Conservation (phyloP, 352 stramenopile species). For the Phytophthora quininea region DNA sequence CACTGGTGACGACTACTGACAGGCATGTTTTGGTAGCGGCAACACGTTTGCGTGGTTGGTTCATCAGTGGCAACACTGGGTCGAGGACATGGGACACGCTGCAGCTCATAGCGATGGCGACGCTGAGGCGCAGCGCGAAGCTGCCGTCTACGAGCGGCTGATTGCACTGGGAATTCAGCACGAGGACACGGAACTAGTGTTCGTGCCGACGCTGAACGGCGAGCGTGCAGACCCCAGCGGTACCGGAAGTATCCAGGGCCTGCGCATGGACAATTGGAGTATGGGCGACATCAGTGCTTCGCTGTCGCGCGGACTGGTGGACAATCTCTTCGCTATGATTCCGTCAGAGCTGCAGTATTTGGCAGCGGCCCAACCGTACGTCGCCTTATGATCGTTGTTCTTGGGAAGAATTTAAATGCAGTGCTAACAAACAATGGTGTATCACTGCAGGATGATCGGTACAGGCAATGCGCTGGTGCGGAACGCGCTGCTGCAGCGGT, state of each 20-base stretch:
- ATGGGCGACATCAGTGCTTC: conserved; percentile 77
- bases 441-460: conserved; percentile 62
- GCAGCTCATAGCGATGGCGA: conserved; percentile 22
- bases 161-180: conserved; percentile 58
- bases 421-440: not conserved
- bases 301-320: conserved; percentile 63
- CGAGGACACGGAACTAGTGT: conserved; percentile 57
- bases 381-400: not conserved
- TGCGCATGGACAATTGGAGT: conserved; percentile 70
- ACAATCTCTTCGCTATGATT: conserved; percentile 78
- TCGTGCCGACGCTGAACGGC: conserved; percentile 71
- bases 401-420: no score
- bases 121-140: conserved; percentile 24
- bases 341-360: conserved; percentile 43
- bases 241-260: conserved; percentile 47
- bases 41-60: conserved; percentile 79
- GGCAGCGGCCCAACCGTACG: conserved; percentile 48
- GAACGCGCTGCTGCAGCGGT: conserved; percentile 69
- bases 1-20: not conserved
- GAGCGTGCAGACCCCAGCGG: conserved; percentile 55
- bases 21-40: conserved; percentile 38
- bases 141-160: conserved; percentile 52
- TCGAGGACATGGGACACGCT: conserved; percentile 45
- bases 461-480: conserved; percentile 74
- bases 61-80: conserved; percentile 62